Base-by-base conservation (phyloP, 2,329 filamentous ascomycete species). In the Pseudopyrenochaeta lycopersici region DNA sequence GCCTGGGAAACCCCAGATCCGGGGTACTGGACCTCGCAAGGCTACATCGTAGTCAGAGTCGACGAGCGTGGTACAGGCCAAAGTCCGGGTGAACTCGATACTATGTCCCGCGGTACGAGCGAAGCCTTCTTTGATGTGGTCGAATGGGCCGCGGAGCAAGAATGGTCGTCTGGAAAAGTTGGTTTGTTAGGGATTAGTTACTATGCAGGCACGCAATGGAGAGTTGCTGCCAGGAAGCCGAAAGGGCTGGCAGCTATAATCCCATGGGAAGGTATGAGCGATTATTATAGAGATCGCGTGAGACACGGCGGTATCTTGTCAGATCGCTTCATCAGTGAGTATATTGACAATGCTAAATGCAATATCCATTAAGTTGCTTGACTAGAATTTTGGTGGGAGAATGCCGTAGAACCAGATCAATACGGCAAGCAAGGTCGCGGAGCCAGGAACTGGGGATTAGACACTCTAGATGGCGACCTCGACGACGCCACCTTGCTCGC, bases 321-420 rank as follows among this genome's bases (percentile, higher is more conserved):
- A 27, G 23, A 27, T 27, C 23, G 23, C 23, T 27, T 27, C 9
- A 27, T 27, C 9, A 27, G 23, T 27, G 23, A 27, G 23, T 27
- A 9, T 9, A 4, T 9, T 27, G 9, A 27, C 23, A 4, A 9
- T n/a, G n/a, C n/a, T n/a, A n/a, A n/a, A n/a, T n/a, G n/a, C n/a
- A n/a, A n/a, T n/a, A n/a, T n/a, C n/a, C n/a, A n/a, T n/a, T n/a
- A n/a, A n/a, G n/a, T n/a, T n/a, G n/a, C n/a, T n/a, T n/a, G n/a
- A n/a, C 32, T 35, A 17, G 12, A 35, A 11, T 35, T 35, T 17
- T 89, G 86, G 86, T 88, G 85, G 85, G 80, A 87, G 63, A 78
- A 84, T 0, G 85, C 88, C 65, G 85, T 89, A 2, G 72, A 88
- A 6, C 76, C 78, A 0, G 90, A 90, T 64, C 46, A 49, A 20